Evolutionary conservation across 2,329 filamentous ascomycete species (phyloP).

Genomic region (Botrytis porri): DNA sequence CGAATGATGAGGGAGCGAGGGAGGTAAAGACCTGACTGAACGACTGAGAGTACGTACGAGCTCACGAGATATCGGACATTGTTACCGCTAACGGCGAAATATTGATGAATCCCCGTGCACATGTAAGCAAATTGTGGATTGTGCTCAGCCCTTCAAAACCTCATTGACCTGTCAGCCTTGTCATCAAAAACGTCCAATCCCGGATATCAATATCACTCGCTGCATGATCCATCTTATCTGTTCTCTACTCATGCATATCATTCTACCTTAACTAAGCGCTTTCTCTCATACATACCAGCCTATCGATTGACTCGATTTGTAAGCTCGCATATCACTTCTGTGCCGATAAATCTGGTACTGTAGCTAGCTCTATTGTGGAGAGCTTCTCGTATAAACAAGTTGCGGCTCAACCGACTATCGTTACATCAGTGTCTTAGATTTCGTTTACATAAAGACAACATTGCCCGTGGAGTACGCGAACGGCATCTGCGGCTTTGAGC

Average conservation of each 20-base stretch:
- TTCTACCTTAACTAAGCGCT: not conserved
- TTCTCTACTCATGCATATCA: not conserved
- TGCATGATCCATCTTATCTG: not conserved
- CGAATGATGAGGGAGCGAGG: not conserved
- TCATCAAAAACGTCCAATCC: not conserved
- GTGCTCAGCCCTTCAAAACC: not conserved
- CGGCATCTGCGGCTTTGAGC: not conserved
- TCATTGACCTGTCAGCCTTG: not conserved
- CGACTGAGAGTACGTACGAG: no score
- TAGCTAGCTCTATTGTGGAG: slow-evolving; percentile 1
- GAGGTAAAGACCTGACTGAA: not conserved
- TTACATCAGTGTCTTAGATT: slow-evolving; percentile 7
- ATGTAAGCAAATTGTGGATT: slow-evolving; percentile 1
- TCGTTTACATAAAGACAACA: slow-evolving; percentile 2
- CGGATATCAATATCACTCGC: not conserved
- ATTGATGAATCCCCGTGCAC: not conserved
- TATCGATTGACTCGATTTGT: not conserved
- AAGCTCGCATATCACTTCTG: not conserved
- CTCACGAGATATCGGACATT: not conserved
- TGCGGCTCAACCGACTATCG: slow-evolving; percentile 10
- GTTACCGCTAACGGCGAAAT: not conserved
- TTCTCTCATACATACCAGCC: not conserved
- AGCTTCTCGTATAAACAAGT: not conserved
- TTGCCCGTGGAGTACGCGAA: not conserved
- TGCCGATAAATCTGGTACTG: not conserved